Evolutionary conservation across 306 rosid species (phyloP).

Genomic region (apple (Malus domestica)): DNA sequence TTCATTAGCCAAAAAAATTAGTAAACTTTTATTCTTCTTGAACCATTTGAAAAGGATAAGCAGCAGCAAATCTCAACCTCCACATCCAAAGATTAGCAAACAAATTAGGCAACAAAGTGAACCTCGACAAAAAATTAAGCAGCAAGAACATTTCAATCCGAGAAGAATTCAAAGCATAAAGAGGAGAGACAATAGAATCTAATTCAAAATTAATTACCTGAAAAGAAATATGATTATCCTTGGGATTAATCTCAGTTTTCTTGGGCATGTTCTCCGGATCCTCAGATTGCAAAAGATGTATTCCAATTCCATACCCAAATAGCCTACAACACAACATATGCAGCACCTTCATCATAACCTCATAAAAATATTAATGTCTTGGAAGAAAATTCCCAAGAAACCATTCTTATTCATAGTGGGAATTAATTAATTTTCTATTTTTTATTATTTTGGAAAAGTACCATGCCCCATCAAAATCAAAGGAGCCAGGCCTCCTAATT

Average conservation of each 20-base stretch:
- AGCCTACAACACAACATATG: constrained; percentile 35
- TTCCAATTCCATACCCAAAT: constrained; percentile 81
- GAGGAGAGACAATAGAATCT: not conserved
- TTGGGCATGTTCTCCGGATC: constrained; percentile 37
- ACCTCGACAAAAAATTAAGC: not conserved
- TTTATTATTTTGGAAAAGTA: constrained; percentile 4
- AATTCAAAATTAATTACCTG: constrained; percentile 38
- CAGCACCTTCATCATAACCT: not conserved
- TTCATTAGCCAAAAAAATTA: too few relatives aligned
- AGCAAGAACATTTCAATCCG: too few relatives aligned
- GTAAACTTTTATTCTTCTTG: too few relatives aligned
- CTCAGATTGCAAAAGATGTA: constrained; percentile 72
- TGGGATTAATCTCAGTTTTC: constrained; percentile 74
- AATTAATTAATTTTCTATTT: not conserved
- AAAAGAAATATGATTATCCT: constrained; percentile 86
- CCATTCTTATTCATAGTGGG: not conserved
- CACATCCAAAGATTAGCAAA: too few relatives aligned
- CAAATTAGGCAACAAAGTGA: too few relatives aligned
- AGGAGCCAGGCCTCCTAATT: constrained; percentile 80
- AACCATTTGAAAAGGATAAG: too few relatives aligned
- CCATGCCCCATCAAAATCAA: constrained; percentile 88
- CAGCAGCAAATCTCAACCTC: too few relatives aligned
- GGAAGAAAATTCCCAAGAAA: not conserved
- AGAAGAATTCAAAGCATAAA: not conserved
- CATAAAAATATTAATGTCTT: not conserved